These are phyloP conservation scores for Mucuna pruriens DNA, from an alignment of 306 rosid species.

Conservation along the genomic window DNA sequence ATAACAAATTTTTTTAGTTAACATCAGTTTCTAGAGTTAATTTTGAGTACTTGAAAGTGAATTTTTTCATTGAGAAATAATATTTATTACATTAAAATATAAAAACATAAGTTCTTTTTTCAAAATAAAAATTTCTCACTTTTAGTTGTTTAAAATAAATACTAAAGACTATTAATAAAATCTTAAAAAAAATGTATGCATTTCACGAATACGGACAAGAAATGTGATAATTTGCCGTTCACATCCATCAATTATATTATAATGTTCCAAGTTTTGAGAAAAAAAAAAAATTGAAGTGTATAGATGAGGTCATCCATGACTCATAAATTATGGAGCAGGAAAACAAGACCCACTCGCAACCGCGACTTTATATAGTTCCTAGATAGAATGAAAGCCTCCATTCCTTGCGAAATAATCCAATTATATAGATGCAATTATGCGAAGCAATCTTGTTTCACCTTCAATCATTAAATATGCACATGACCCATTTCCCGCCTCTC, in stretches of 20 bases:
- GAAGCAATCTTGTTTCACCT: conserved; percentile 35
- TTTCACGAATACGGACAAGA: neutral
- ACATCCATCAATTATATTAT: neutral
- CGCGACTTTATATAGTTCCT: conserved; percentile 32
- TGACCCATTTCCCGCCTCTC: conserved; percentile 10
- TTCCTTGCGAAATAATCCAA: conserved; percentile 52
- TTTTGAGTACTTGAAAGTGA: too few species aligned
- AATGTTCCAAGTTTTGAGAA: neutral
- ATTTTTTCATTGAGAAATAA: too few species aligned
- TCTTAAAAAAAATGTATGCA: too few species aligned
- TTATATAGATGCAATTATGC: conserved; percentile 14
- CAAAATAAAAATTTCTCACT: too few species aligned
- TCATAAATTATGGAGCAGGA: conserved; percentile 28
- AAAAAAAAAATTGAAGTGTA: neutral
- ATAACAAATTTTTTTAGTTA: too few species aligned
- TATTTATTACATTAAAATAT: too few species aligned
- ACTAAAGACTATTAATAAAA: too few species aligned
- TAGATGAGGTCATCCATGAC: conserved; percentile 25
- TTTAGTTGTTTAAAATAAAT: too few species aligned
- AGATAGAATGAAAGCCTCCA: conserved; percentile 36
- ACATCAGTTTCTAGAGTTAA: too few species aligned
- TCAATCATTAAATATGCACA: conserved; percentile 44
- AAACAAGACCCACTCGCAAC: conserved; percentile 35
- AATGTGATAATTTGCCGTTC: neutral
- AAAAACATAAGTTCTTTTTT: too few species aligned